These are phyloP conservation scores for Syzygium malaccense DNA, from an alignment of 441 rosid genomes.

Conservation along the genomic window DNA sequence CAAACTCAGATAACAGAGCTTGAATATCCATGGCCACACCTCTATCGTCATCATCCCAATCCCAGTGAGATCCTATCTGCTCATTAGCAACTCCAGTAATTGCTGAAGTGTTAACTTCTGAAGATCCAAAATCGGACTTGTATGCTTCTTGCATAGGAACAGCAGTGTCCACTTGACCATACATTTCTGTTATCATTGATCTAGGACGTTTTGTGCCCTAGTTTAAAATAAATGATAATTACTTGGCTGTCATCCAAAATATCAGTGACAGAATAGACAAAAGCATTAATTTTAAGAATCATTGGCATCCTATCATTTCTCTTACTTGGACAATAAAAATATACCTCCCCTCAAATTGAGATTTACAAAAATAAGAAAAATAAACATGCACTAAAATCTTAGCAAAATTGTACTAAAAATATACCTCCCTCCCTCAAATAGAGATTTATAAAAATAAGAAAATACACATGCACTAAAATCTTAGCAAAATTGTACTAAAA, in stretches of 20 bases:
- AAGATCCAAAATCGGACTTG: slow-evolving; percentile 51
- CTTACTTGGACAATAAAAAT: background rate
- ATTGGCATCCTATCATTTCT: background rate
- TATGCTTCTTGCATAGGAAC: slow-evolving; percentile 42
- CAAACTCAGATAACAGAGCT: slow-evolving; percentile 98
- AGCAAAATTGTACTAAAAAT: background rate
- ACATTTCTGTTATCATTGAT: slow-evolving; percentile 56
- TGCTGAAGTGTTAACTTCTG: slow-evolving; percentile 52
- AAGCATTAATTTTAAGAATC: background rate
- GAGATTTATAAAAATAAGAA: background rate
- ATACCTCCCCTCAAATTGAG: background rate
- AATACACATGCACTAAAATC: background rate
- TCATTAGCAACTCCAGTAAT: slow-evolving; percentile 71
- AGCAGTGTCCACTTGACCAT: slow-evolving; percentile 57
- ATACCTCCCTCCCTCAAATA: background rate
- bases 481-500: background rate
- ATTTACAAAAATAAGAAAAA: background rate
- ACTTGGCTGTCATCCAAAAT: background rate
- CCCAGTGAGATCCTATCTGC: slow-evolving; percentile 70
- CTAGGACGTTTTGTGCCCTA: slow-evolving; percentile 95
- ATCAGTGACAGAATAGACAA: background rate
- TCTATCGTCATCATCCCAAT: slow-evolving; percentile 95
- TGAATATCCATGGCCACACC: slow-evolving; percentile 89
- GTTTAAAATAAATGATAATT: slow-evolving; percentile 17
- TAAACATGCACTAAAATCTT: background rate